Conservation (phyloP, 192 early-diverging fungal genomes). For the Umbelopsis vinacea region DNA sequence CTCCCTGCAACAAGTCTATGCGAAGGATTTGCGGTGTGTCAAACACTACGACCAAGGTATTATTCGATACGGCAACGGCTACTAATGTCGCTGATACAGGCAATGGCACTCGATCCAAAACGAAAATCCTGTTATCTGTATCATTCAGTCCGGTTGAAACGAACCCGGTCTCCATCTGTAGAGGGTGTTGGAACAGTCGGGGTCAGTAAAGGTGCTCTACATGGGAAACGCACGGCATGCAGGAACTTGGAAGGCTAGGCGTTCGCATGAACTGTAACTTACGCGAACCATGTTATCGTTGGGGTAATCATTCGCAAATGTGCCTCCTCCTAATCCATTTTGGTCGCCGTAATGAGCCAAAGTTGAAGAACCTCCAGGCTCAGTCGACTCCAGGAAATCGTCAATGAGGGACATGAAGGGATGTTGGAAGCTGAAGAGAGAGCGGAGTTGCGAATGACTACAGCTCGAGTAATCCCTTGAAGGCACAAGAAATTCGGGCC, state of each 20-base stretch:
- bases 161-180: slow-evolving; percentile 60
- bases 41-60: slow-evolving; percentile 82
- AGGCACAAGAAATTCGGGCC: neutral
- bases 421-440: neutral
- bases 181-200: neutral
- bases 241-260: too few species aligned
- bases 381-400: slow-evolving; percentile 49
- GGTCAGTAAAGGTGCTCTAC: slow-evolving; percentile 11
- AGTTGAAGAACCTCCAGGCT: slow-evolving; percentile 23
- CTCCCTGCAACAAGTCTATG: slow-evolving; percentile 87
- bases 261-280: neutral
- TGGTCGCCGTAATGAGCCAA: slow-evolving; percentile 25
- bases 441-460: neutral
- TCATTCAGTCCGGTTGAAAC: slow-evolving; percentile 57
- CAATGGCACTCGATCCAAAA: slow-evolving; percentile 89
- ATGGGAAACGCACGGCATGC: too few species aligned
- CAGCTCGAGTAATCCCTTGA: neutral
- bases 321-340: slow-evolving; percentile 15
- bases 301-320: slow-evolving; percentile 27
- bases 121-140: slow-evolving; percentile 68
- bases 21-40: slow-evolving; percentile 76
- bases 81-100: slow-evolving; percentile 78
- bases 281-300: slow-evolving; percentile 34
- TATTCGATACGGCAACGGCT: slow-evolving; percentile 80
- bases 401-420: slow-evolving; percentile 50